Base-by-base conservation (phyloP, 768 basidiomycete genomes). In the Pholiota microspora region DNA sequence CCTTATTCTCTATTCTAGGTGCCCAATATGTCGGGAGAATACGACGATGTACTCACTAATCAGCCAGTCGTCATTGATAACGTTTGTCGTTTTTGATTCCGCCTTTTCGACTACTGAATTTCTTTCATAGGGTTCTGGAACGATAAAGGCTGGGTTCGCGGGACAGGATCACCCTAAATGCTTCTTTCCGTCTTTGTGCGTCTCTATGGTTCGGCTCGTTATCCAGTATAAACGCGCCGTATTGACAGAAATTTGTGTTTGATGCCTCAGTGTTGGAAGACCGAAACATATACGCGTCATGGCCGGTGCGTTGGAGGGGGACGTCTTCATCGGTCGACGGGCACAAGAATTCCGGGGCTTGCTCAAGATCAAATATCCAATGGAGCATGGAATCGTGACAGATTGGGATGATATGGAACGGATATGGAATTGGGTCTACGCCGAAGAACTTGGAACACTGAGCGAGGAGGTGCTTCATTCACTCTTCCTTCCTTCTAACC, bases 341-440 rank as follows among this genome's bases (percentile, higher is more conserved):
- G 97, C 97, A 15, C 96, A 99, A 72, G 97, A 98, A 65, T 89
- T 94, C 61, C 80, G 97, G 51, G 97, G 97, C 8, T 77, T 99
- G 60, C 78, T 99, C 62, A 96, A 96, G 80, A 95, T 98, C 64
- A 96, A 95, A 71, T 99, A 98, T 68, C 97, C 97, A 24, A 98
- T 99, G 88, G 93, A 96, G 69, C 97, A 98, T 70, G 97, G 97
- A 10, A 94, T 99, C 56, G 97, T 99, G 7, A 96, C 92, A 32
- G 93, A 99, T 75, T 99, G 97, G 96, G 97, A 99, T 68, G 97
- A 99, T 67, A 99, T 99, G 97, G 97, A 99, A 70, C 85, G 92
- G 56, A 98, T 99, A 80, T 99, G 97, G 97, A 89, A 82, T 60
- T 95, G 93, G 88, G 90, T 98, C 45, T 99, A 98, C 68, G 87